A percentile compares a stretch with the other conserved stretches of the same genome.
Conservation (phyloP, 306 rosid species). For the Vigna hirtella region DNA sequence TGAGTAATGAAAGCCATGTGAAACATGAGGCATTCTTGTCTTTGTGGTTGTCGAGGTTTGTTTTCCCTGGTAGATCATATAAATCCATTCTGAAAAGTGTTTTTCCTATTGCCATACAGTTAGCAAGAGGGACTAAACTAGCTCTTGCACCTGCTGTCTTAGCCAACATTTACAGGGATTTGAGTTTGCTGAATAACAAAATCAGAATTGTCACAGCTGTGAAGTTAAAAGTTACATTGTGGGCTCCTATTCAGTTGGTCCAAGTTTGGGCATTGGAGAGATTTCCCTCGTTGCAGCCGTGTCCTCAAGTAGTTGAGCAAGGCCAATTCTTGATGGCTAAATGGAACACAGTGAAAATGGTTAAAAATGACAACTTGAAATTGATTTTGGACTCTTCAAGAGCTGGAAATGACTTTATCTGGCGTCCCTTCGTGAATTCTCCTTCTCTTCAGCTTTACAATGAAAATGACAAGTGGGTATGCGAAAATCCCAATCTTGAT, state of each 20-base stretch:
- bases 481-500: conserved; percentile 24
- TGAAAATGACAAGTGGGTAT: conserved; percentile 26
- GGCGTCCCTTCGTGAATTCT: conserved; percentile 60
- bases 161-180: conserved; percentile 55
- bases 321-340: conserved; percentile 45
- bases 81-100: conserved; percentile 12
- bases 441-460: conserved; percentile 29
- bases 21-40: conserved; percentile 63
- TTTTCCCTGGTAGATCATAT: conserved; percentile 39
- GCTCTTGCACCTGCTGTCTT: conserved; percentile 69
- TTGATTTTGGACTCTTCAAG: conserved; percentile 29
- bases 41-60: conserved; percentile 63
- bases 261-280: conserved; percentile 70
- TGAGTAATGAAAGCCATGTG: conserved; percentile 42
- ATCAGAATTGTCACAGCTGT: not conserved
- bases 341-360: conserved; percentile 42
- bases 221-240: not conserved
- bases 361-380: not conserved
- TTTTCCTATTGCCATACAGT: conserved; percentile 52
- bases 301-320: not conserved
- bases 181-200: conserved; percentile 23
- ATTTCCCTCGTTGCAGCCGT: conserved; percentile 42
- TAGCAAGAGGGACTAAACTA: conserved; percentile 57
- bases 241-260: conserved; percentile 58
- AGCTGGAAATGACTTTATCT: conserved; percentile 42